A percentile compares a stretch with the other conserved stretches of the same genome.
phyloP scores from a whole-genome alignment of 1,284 basidiomycete genomes.

The Neolentinus lepideus region DNA sequence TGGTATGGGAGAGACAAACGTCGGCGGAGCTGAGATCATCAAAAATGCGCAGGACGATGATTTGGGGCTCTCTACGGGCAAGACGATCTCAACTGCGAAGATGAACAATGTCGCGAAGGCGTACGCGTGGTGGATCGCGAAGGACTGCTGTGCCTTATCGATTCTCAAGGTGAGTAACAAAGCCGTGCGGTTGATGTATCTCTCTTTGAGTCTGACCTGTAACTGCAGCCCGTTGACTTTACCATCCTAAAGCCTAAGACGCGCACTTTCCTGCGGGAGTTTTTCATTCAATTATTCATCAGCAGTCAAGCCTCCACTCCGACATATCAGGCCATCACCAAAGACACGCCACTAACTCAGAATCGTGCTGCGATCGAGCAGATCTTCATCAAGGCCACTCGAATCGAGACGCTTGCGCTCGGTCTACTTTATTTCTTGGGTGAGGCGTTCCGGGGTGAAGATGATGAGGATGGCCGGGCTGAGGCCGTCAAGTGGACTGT shows the following conservation, averaged over 20 bases:
- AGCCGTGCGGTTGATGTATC: too few relatives aligned
- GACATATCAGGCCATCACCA: constrained; percentile 31
- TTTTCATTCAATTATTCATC: constrained; percentile 65
- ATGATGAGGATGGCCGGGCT: constrained; percentile 28
- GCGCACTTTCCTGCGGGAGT: constrained; percentile 56
- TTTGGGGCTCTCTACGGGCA: constrained; percentile 34
- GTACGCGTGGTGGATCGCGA: constrained; percentile 82
- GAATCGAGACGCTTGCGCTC: constrained; percentile 51
- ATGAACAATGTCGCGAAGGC: constrained; percentile 64
- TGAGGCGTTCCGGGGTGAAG: constrained; percentile 32
- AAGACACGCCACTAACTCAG: constrained; percentile 33
- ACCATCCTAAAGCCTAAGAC: constrained; percentile 60
- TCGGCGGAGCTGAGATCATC: constrained; percentile 77
- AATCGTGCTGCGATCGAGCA: constrained; percentile 63
- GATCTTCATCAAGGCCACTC: constrained; percentile 62
- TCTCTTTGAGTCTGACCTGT: too few relatives aligned
- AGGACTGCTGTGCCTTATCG: constrained; percentile 62
- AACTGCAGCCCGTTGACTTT: constrained; percentile 89
- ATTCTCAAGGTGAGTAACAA: constrained; percentile 90
- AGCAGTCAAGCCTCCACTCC: constrained; percentile 72
- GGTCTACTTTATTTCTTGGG: constrained; percentile 67
- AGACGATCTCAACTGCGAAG: constrained; percentile 53
- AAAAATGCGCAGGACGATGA: constrained; percentile 50
- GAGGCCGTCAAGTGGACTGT: constrained; percentile 58
- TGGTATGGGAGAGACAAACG: constrained; percentile 78